phyloP scores from a whole-genome alignment of 2,329 filamentous ascomycete genomes.

The Cryoendolithus antarcticus region DNA sequence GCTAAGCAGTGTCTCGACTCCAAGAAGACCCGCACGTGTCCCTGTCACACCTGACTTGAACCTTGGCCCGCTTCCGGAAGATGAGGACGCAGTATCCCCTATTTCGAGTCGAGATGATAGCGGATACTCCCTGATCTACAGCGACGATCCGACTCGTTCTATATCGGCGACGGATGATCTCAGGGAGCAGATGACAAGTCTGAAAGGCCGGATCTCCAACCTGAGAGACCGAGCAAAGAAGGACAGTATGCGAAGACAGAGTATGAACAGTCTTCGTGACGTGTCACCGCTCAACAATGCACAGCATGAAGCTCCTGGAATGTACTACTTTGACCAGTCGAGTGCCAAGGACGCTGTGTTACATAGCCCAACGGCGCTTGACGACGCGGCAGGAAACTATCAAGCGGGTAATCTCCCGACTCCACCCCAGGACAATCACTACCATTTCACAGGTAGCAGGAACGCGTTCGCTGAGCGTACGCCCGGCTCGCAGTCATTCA shows the following conservation, averaged over 20 bases:
- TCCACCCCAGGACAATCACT: too few species aligned
- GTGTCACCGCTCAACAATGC: constrained; percentile 65
- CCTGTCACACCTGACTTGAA: neutral
- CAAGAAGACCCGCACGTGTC: constrained; percentile 26
- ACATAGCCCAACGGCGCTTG: too few species aligned
- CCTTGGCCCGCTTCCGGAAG: too few species aligned
- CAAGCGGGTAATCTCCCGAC: too few species aligned
- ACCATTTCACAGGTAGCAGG: constrained; percentile 7
- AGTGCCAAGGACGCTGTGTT: neutral
- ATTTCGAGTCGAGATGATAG: too few species aligned
- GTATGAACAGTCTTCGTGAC: constrained; percentile 56
- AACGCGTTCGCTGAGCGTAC: constrained; percentile 18
- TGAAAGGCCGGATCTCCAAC: constrained; percentile 74
- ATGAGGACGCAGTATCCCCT: too few species aligned
- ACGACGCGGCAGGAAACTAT: too few species aligned
- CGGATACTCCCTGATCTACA: too few species aligned
- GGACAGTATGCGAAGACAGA: constrained; percentile 66
- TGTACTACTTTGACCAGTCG: constrained; percentile 14
- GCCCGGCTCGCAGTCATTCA: neutral
- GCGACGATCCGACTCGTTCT: constrained; percentile 38
- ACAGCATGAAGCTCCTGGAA: constrained; percentile 28
- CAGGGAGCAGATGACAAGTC: constrained; percentile 71
- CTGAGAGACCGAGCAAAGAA: constrained; percentile 67
- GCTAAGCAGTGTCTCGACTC: constrained; percentile 15
- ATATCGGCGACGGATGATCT: constrained; percentile 61